Base-by-base conservation (phyloP, 164 flowering plant species). In the Vitis rupestris region DNA sequence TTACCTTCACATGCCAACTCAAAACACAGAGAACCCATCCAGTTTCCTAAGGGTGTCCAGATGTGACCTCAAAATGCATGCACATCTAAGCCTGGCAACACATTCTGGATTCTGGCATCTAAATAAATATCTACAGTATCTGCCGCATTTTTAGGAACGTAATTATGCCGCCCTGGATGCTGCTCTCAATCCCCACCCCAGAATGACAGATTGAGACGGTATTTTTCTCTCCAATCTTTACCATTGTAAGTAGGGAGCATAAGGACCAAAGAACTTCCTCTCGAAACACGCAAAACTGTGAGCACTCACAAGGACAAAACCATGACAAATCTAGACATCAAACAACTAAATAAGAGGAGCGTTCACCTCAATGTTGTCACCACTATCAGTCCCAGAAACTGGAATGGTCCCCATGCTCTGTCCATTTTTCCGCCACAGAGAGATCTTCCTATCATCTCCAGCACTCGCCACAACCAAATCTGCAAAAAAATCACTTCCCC, bases 381-480 rank as follows among this genome's bases (percentile, higher is more conserved):
- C 92, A 67, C 83, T 78, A 47, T 89, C 96, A 19, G 78, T 76
- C 8, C 90, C 90, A 50, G 85, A 71, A 55, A 76, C 63, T 0
- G 98, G 98, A 71, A 96, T 66, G 4, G 93, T 83, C 51, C 98
- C 96, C 86, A 96, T 76, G 79, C 85, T 91, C 76, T 88, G 89
- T 70, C 98, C 99, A 81, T 88, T 93, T 65, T 85, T 90, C 73
- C 87, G 75, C 97, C 98, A 93, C 71, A 96, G 64, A 0, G 97
- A 87, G 9, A 96, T 90, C 81, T 77, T 88, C 80, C 85, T 85
- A 69, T 96, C 97, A 31, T 96, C 97, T 52, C 99, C 99, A 19
- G 95, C 97, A 81, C 99, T 93, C 1, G 97, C 98, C 78, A 96
- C 88, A 57, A 96, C 97, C 74, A 96, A 86, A 91, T 96, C 99